Base-by-base conservation (phyloP, 2,329 filamentous ascomycete species). In the Alternaria consortialis region DNA sequence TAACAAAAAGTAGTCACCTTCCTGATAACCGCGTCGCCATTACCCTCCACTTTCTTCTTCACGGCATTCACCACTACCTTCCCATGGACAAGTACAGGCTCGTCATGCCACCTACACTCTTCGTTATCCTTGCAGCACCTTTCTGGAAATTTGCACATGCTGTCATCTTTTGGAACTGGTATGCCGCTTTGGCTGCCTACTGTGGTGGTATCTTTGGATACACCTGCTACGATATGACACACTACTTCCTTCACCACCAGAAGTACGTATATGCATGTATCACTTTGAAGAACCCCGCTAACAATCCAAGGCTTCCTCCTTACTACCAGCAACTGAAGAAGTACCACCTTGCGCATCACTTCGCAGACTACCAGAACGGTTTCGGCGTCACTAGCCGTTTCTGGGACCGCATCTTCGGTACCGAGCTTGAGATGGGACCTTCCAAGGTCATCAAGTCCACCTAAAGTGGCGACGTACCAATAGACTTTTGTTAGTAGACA, bases 71-170 rank as follows among this genome's bases (percentile, higher is more conserved):
- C 77, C 95, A 99, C 80, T 99, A 98, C 80, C 87, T 99, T 5
- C 95, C 95, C n/a, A 98, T 99, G 95, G 95, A 99, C 82, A 94
- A 90, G 76, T 94, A 97, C 73, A 90, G 95, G 62, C 89, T 99
- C 9, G 95, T 99, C 67, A 98, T 99, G 95, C 95, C 95, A 1
- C 95, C 95, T 0, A 87, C 92, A 0, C 84, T 99, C 4, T 98
- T 99, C 76, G 64, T 94, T 25, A 85, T 87, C 12, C 88, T 99
- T 20, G 94, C 94, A 6, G 85, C 87, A 0, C 95, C 95, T 0
- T 98, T 98, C 83, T 99, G 92, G 90, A 92, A 92, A 79, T 84
- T 99, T 52, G 92, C 95, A 0, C 94, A 97, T 70, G 70, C 84
- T 2, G 75, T 98, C 56, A 93, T 99, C 79, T 91, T 83, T 77